A percentile compares a stretch with the other conserved stretches of the same genome.
These are phyloP conservation scores for Zoysia matrella DNA, from an alignment of 202 grass and related monocot species.

Conservation along the genomic window DNA sequence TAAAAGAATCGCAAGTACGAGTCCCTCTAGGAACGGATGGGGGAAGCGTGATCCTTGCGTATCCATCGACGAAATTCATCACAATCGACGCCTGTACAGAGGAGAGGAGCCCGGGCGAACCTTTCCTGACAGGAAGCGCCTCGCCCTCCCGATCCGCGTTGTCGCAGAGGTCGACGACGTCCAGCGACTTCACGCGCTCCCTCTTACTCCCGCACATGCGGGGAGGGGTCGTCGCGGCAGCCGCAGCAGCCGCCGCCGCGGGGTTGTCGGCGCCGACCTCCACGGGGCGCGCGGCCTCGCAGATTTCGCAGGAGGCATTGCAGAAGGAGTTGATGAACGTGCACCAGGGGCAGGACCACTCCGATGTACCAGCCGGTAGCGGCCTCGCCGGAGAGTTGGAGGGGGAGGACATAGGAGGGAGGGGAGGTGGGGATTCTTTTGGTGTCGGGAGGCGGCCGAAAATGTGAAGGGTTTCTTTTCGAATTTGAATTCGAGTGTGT, in stretches of 20 bases:
- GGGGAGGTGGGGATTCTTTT: neutral
- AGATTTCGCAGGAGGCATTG: too few species aligned
- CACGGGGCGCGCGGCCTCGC: too few species aligned
- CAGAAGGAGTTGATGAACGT: too few species aligned
- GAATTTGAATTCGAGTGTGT: conserved; percentile 6
- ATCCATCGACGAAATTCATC: neutral
- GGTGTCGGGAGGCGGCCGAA: conserved; percentile 5
- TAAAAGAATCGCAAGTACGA: neutral
- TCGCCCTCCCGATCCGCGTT: too few species aligned
- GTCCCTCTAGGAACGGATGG: neutral
- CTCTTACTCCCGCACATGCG: too few species aligned
- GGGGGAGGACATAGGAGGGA: conserved; percentile 5
- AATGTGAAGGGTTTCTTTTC: neutral
- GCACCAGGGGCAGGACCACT: conserved; percentile 19
- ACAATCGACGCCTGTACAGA: neutral
- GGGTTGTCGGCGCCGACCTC: too few species aligned
- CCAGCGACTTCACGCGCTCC: too few species aligned
- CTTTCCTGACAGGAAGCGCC: too few species aligned
- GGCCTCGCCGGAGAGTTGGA: neutral
- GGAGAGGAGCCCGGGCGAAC: neutral
- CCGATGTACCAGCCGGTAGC: neutral
- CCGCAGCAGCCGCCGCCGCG: too few species aligned
- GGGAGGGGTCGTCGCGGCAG: too few species aligned
- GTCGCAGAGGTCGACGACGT: too few species aligned
- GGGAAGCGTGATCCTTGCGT: neutral